Conservation (phyloP, 2,329 filamentous ascomycete species). For the Epichloe typhina region DNA sequence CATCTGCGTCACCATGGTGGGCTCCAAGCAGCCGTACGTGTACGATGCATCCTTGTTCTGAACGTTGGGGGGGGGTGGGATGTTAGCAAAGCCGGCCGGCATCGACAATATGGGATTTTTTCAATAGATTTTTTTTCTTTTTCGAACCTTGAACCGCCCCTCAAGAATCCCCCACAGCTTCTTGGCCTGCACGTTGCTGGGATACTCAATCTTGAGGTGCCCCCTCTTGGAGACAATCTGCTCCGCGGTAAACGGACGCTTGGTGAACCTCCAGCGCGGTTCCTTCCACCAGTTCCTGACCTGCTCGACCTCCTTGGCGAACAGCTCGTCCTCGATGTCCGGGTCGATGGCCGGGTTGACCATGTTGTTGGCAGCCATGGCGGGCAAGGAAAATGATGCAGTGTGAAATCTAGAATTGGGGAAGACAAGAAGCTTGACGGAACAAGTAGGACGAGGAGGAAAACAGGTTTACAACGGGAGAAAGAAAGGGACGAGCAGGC, state of each 20-base stretch:
- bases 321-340: constrained; percentile 50
- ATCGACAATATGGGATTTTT: too few species aligned
- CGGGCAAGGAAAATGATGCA: constrained; percentile 6
- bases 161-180: constrained; percentile 92
- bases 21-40: constrained; percentile 95
- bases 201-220: constrained; percentile 79
- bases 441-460: not conserved
- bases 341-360: constrained; percentile 42
- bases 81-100: too few species aligned
- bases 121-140: too few species aligned
- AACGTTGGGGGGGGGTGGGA: rapidly evolving
- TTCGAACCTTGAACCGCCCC: constrained; percentile 59
- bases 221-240: constrained; percentile 90
- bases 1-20: constrained; percentile 98
- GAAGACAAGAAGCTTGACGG: too few species aligned
- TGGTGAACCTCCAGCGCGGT: constrained; percentile 84
- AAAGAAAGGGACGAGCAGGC: not conserved
- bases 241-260: constrained; percentile 86
- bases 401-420: too few species aligned
- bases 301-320: constrained; percentile 68
- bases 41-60: constrained; percentile 61
- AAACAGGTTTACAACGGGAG: not conserved
- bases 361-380: constrained; percentile 52
- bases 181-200: constrained; percentile 78
- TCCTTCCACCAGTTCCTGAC: constrained; percentile 93